Base-by-base conservation (phyloP, 164 flowering plant species). In the Vitis amurensis region DNA sequence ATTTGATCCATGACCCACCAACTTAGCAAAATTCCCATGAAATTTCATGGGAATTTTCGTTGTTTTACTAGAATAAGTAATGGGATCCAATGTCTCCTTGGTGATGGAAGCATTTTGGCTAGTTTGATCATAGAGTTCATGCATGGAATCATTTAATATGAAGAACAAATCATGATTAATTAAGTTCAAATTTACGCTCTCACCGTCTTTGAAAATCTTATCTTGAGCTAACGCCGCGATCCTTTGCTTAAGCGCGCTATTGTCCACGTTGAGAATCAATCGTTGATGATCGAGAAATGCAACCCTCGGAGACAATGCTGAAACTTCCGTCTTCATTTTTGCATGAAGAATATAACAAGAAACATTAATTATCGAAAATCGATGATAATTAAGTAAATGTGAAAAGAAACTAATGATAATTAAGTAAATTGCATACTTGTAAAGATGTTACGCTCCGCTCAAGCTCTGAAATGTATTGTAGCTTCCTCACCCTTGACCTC, bases 121-220 rank as follows among this genome's bases (percentile, higher is more conserved):
- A 23, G 27, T 23, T 1, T 23, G 2, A 37, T 37, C 44, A 37
- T 37, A 37, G 7, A 37, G 44, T 37, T 37, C 44, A 37, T 37
- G 44, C 44, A 37, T 37, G 44, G 0, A 37, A 37, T 37, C 44
- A 4, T 4, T 37, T 37, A 37, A 37, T 37, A 37, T 6, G 7
- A 37, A 37, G 44, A 37, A 6, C 7, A 37, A 37, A 37, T 37
- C 44, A 59, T 15, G n/a, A 31, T 63, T 6, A 8, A 61, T 44
- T 8, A 64, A 17, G 17, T 12, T 44, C 49, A 55, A 14, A 27
- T 59, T 30, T 31, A 59, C 23, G 72, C 17, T 23, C 74, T 75
- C 83, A 89, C 97, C 97, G 69, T 91, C 94, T 81, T 91, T 91
- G 80, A 91, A 91, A 47, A 90, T 77, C 78, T 88, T 89, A 68